Evolutionary conservation across 352 stramenopile species (phyloP).

Genomic region (Phytophthora fragariae): DNA sequence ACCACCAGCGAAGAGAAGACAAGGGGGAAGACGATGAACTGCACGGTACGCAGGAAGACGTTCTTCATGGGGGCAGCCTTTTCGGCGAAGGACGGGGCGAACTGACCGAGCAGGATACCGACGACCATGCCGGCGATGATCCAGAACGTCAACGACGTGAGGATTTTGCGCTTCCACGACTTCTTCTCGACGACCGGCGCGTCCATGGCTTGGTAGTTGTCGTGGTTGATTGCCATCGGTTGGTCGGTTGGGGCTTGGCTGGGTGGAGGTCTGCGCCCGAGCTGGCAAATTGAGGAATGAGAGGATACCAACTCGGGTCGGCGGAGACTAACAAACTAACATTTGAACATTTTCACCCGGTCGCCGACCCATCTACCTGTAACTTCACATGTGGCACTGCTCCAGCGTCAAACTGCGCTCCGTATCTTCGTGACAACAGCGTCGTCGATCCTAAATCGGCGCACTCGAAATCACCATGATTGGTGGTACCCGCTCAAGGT

Average conservation of each 20-base stretch:
- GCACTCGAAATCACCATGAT: neutral
- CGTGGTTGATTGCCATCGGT: constrained; percentile 14
- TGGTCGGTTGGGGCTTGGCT: neutral
- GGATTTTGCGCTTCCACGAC: constrained; percentile 38
- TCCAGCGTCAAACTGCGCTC: neutral
- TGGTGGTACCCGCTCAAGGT: constrained; percentile 8
- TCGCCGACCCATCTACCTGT: neutral
- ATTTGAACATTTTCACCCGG: neutral
- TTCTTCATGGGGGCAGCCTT: constrained; percentile 62
- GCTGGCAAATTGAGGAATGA: constrained; percentile 35
- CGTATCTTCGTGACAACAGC: constrained; percentile 8
- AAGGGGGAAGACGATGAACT: constrained; percentile 75
- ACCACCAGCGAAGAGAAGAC: constrained; percentile 70
- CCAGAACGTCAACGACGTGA: constrained; percentile 71
- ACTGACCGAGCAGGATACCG: constrained; percentile 57
- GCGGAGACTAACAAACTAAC: neutral
- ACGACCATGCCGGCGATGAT: constrained; percentile 54
- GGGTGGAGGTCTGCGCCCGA: constrained; percentile 16
- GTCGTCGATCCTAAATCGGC: constrained; percentile 8
- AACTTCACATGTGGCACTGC: constrained; percentile 6
- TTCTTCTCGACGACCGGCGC: constrained; percentile 33
- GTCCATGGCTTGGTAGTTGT: constrained; percentile 43
- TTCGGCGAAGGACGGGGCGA: constrained; percentile 55
- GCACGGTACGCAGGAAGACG: constrained; percentile 58
- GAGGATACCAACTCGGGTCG: neutral